Base-by-base conservation (phyloP, 192 early-diverging fungal species). In the Geosiphon pyriformis region DNA sequence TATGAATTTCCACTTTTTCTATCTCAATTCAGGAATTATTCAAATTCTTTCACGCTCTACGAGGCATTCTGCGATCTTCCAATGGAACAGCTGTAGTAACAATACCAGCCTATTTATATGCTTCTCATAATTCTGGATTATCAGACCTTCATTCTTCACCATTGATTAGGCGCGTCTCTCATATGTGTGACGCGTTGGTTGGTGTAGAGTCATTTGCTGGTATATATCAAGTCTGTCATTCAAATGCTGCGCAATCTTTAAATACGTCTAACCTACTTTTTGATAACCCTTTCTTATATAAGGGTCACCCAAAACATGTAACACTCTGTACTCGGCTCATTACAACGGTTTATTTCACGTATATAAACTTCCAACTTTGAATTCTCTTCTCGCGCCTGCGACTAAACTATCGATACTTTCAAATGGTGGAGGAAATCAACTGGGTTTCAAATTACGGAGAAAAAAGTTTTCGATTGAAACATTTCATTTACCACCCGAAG, bases 181-280 rank as follows among this genome's bases (percentile, higher is more conserved):
- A 93, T 60, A 73, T 89, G 6, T 88, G 85, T 51, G 95, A 98
- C 71, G 89, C 87, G 0, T 93, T 93, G 0, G 74, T 98, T 27
- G 88, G 90, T 71, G 81, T 98, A 17, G 92, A 96, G 75, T 96
- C 94, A 4, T 98, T 98, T 85, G 90, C 91, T 49, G 91, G 92
- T 81, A 76, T 68, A 27, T 67, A 61, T n/a, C n/a, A 42, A 10
- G 15, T 42, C 15, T 42, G 37, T 10, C 15, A 15, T 10, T 10
- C 6, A 15, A 42, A 10, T 42, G 37, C 37, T 60, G 57, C 65
- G n/a, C n/a, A n/a, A n/a, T n/a, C n/a, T n/a, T n/a, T n/a, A 27
- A 50, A 65, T 62, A 70, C 73, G 15, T 27, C 74, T 23, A 71
- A 71, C 29, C n/a, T 37, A 1, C 25, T 55, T 26, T 26, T 4